Evolutionary conservation across 1,139 yeast species (phyloP).

Genomic region (Maudiozyma humilis): DNA sequence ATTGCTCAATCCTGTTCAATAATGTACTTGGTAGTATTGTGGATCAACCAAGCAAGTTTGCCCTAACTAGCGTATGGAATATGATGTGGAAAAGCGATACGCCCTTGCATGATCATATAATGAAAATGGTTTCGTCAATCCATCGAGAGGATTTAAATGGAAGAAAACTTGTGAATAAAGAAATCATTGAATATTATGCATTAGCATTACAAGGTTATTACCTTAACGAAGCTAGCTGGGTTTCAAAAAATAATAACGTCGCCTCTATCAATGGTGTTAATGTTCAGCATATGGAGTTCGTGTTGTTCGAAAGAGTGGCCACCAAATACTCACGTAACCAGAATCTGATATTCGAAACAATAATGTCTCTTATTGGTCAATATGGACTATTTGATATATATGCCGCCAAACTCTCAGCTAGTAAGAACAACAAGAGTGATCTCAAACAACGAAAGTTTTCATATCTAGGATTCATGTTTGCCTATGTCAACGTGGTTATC

Average conservation of each 20-base stretch:
- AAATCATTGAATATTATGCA: constrained; percentile 29
- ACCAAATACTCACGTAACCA: constrained; percentile 25
- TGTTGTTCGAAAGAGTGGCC: constrained; percentile 22
- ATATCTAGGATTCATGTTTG: constrained; percentile 23
- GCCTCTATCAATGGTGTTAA: constrained; percentile 10
- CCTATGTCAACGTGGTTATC: constrained; percentile 21
- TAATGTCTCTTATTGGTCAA: constrained; percentile 25
- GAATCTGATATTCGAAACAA: constrained; percentile 21
- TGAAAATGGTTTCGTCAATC: constrained; percentile 12
- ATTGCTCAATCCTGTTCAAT: constrained; percentile 40
- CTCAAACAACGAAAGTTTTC: constrained; percentile 9
- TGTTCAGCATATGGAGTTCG: constrained; percentile 16
- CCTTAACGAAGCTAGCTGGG: constrained; percentile 23
- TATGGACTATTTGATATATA: constrained; percentile 20
- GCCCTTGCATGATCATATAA: constrained; percentile 16
- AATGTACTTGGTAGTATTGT: constrained; percentile 53
- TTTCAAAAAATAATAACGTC: neutral
- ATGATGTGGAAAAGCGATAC: constrained; percentile 16
- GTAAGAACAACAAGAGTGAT: neutral
- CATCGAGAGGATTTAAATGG: constrained; percentile 19
- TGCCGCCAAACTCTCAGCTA: constrained; percentile 1
- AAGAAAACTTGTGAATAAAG: constrained; percentile 25
- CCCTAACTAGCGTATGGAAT: constrained; percentile 19
- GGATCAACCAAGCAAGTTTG: constrained; percentile 37
- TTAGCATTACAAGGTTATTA: constrained; percentile 25